A percentile compares a stretch with the other conserved stretches of the same genome.
phyloP scores from a whole-genome alignment of 257 asterid genomes.

The Ehretia macrophylla region DNA sequence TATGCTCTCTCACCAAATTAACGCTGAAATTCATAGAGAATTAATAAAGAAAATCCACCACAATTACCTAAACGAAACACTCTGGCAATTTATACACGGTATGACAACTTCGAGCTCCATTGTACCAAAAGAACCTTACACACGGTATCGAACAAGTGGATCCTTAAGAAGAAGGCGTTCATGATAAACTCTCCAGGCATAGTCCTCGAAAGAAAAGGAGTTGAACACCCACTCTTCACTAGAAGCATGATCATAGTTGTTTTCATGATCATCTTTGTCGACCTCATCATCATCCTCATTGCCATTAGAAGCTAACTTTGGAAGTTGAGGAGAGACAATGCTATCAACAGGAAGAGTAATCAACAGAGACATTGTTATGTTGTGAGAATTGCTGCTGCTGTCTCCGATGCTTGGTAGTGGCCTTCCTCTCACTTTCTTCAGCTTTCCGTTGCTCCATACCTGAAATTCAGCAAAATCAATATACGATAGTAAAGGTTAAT shows the following conservation, averaged over 20 bases:
- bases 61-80: too few relatives aligned
- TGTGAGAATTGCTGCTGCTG: neutral
- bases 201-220: conserved; percentile 58
- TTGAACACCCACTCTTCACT: conserved; percentile 24
- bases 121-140: too few relatives aligned
- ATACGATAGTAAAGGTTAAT: neutral
- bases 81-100: too few relatives aligned
- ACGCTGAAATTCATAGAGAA: too few relatives aligned
- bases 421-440: conserved; percentile 67
- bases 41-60: too few relatives aligned
- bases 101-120: too few relatives aligned
- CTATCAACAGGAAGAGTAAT: conserved; percentile 52
- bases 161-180: conserved; percentile 50
- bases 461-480: conserved; percentile 1
- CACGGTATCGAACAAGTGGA: conserved; percentile 45
- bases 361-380: conserved; percentile 48
- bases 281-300: conserved; percentile 3
- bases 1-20: too few relatives aligned
- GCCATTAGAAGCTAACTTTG: conserved; percentile 1
- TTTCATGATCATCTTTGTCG: conserved; percentile 3
- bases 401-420: conserved; percentile 18
- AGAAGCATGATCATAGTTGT: neutral
- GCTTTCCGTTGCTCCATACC: conserved; percentile 90
- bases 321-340: conserved; percentile 38
- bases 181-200: conserved; percentile 75